Evolutionary conservation across 371 early-diverging fungal genomes (phyloP).

Genomic region (Dichotomocladium elegans): DNA sequence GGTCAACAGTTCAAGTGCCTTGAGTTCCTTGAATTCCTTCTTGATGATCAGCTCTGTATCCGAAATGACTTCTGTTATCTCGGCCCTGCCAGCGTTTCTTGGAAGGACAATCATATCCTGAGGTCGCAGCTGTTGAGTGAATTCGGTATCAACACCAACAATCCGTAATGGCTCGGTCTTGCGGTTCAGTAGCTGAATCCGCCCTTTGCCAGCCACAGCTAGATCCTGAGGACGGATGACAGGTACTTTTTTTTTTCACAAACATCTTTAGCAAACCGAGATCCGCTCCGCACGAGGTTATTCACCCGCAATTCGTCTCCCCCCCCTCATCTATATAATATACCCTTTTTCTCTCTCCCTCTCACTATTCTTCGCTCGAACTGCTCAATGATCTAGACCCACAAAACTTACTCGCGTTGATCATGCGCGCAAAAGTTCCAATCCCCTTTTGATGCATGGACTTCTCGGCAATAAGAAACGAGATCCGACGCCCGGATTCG

Average conservation of each 20-base stretch:
- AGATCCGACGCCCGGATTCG: conserved; percentile 75
- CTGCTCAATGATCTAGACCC: too few species aligned
- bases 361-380: too few species aligned
- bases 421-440: conserved; percentile 71
- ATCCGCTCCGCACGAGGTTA: too few species aligned
- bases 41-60: conserved; percentile 71
- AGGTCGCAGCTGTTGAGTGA: conserved; percentile 59
- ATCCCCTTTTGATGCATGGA: conserved; percentile 84
- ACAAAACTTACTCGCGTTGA: conserved; percentile 70
- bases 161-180: conserved; percentile 60
- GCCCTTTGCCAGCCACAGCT: conserved; percentile 64
- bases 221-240: conserved; percentile 88
- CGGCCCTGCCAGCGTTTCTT: conserved; percentile 49
- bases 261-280: too few species aligned
- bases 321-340: not conserved
- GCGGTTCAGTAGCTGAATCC: conserved; percentile 57
- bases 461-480: conserved; percentile 84
- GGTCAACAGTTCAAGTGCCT: conserved; percentile 59
- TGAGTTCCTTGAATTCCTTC: conserved; percentile 63
- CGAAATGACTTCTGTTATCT: conserved; percentile 68
- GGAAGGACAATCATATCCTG: conserved; percentile 57
- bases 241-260: conserved; percentile 69
- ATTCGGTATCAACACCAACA: conserved; percentile 63
- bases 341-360: not conserved
- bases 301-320: not conserved